Percentiles rank a stretch among this genome's conserved stretches.
Evolutionary conservation across 2,329 filamentous ascomycete species (phyloP).

Genomic region (Fonsecaea multimorphosa): DNA sequence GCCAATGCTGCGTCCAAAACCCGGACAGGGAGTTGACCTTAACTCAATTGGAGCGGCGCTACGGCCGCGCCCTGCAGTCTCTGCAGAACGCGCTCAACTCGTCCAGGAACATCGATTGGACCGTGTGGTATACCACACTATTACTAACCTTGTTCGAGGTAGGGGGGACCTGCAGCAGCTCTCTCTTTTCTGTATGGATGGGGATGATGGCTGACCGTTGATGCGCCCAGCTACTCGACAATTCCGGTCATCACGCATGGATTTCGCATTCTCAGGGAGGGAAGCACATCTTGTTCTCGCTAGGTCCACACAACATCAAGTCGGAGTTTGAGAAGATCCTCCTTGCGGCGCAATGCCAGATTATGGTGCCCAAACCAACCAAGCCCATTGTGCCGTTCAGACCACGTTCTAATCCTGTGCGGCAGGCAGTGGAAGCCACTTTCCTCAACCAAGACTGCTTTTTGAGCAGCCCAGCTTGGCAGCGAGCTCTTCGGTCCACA

Average conservation of each 20-base stretch:
- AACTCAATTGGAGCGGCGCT: constrained; percentile 21
- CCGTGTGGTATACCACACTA: constrained; percentile 28
- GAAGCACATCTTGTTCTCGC: constrained; percentile 18
- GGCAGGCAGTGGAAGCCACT: constrained; percentile 24
- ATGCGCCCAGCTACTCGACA: constrained; percentile 20
- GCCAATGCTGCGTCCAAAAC: constrained; percentile 13
- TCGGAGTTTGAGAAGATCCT: constrained; percentile 25
- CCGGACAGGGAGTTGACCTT: neutral
- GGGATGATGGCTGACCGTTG: constrained; percentile 8
- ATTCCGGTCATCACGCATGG: constrained; percentile 20
- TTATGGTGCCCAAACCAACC: constrained; percentile 16
- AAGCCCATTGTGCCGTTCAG: neutral
- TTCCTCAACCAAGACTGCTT: constrained; percentile 28
- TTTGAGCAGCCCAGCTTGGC: constrained; percentile 22
- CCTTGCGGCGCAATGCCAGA: constrained; percentile 18
- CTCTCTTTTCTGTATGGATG: neutral
- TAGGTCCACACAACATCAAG: constrained; percentile 24
- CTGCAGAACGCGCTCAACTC: constrained; percentile 20
- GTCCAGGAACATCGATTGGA: constrained; percentile 22
- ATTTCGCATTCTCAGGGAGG: constrained; percentile 25
- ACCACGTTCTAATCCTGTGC: neutral
- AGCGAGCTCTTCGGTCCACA: constrained; percentile 16
- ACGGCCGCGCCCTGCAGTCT: constrained; percentile 22
- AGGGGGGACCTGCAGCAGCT: neutral
- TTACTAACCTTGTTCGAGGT: constrained; percentile 26